phyloP scores from a whole-genome alignment of 495 filamentous ascomycete genomes.

The Xylaria sp. region DNA sequence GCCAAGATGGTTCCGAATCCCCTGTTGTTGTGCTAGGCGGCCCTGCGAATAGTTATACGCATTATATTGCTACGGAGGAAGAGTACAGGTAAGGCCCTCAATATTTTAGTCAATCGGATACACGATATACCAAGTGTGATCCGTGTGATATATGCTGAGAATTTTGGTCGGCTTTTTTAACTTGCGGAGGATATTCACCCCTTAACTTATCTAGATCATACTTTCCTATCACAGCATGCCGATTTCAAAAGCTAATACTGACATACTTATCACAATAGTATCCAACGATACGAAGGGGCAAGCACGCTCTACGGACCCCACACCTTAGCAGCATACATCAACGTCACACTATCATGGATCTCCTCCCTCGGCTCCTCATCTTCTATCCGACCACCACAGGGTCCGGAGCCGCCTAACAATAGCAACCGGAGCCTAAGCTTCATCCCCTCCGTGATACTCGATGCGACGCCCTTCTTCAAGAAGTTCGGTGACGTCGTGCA shows the following conservation, averaged over 20 bases:
- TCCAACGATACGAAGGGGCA: slow-evolving; percentile 95
- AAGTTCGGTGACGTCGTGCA: slow-evolving; percentile 75
- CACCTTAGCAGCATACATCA: slow-evolving; percentile 89
- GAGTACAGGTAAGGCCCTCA: slow-evolving; percentile 66
- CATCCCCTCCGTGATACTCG: slow-evolving; percentile 79
- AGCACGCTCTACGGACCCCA: slow-evolving; percentile 95
- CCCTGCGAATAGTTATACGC: slow-evolving; percentile 93
- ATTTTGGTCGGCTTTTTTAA: neutral
- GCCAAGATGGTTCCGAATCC: slow-evolving; percentile 44
- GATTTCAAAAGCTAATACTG: neutral
- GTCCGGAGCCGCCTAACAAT: slow-evolving; percentile 81
- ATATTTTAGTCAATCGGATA: neutral
- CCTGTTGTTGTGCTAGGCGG: slow-evolving; percentile 89
- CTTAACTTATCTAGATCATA: neutral
- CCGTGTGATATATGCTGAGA: neutral
- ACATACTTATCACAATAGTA: slow-evolving; percentile 38
- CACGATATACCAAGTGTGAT: neutral
- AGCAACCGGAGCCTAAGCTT: slow-evolving; percentile 80
- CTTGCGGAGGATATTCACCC: neutral
- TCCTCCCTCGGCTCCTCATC: slow-evolving; percentile 66
- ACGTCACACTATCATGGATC: slow-evolving; percentile 75
- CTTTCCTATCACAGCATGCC: neutral
- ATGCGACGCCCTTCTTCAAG: slow-evolving; percentile 73
- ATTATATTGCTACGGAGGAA: slow-evolving; percentile 93
- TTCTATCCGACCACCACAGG: slow-evolving; percentile 54